These are phyloP conservation scores for Butyriboletus loyo DNA, from an alignment of 768 basidiomycete species.

Conservation along the genomic window DNA sequence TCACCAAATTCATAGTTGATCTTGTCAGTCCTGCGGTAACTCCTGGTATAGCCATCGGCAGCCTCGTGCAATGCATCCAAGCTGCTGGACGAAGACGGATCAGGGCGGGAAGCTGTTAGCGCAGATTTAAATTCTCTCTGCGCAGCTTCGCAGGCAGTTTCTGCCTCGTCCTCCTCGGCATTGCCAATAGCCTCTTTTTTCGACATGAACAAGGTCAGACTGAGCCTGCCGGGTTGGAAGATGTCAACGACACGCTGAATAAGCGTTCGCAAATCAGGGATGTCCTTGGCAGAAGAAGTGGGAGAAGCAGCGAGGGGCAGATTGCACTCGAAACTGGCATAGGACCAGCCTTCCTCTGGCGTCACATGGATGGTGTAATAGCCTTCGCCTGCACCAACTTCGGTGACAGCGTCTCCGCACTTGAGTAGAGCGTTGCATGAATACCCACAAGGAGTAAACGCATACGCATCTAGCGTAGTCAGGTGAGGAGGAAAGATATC, in stretches of 20 bases:
- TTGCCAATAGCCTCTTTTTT: slow-evolving; percentile 49
- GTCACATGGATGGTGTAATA: slow-evolving; percentile 99
- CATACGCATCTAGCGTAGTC: slow-evolving; percentile 87
- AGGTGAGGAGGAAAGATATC: slow-evolving; percentile 75
- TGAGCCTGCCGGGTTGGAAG: slow-evolving; percentile 85
- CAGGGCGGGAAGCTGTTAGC: slow-evolving; percentile 35
- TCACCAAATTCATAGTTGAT: slow-evolving; percentile 98
- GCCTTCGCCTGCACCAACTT: slow-evolving; percentile 58
- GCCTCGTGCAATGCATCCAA: slow-evolving; percentile 14
- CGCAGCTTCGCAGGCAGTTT: slow-evolving; percentile 63
- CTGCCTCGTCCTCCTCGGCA: slow-evolving; percentile 44
- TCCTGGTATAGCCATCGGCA: slow-evolving; percentile 23
- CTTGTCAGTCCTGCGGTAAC: slow-evolving; percentile 87
- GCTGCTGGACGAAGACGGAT: slow-evolving; percentile 21
- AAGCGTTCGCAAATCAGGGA: slow-evolving; percentile 78
- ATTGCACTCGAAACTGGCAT: slow-evolving; percentile 98
- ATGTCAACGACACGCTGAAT: slow-evolving; percentile 88
- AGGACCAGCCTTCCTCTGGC: slow-evolving; percentile 97
- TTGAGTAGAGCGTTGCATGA: slow-evolving; percentile 87
- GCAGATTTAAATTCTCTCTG: slow-evolving; percentile 74
- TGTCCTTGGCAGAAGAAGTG: slow-evolving; percentile 32
- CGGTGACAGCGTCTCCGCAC: slow-evolving; percentile 42
- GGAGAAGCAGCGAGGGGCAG: slow-evolving; percentile 56
- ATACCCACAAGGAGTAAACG: slow-evolving; percentile 95
- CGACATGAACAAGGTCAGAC: slow-evolving; percentile 89